Base-by-base conservation (phyloP, 768 basidiomycete species). In the Amanita subjunquillea region DNA sequence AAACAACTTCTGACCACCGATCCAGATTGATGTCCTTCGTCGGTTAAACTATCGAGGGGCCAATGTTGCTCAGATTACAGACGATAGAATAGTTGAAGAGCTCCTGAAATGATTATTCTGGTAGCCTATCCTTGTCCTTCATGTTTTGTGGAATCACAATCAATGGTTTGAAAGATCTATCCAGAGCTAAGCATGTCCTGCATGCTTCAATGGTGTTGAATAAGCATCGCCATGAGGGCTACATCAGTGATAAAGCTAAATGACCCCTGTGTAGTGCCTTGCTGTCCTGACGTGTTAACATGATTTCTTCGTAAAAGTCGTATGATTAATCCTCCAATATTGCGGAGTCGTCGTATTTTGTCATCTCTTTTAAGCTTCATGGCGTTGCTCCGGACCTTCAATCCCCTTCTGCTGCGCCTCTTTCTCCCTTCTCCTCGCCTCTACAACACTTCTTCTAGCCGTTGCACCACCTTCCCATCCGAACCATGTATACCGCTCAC, bases 21-120 rank as follows among this genome's bases (percentile, higher is more conserved):
- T 53, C 43, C 29, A 93, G 90, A 89, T 94, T 55, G 91, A 92
- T 62, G 87, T 85, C n/a, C 76, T 95, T 55, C 79, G 86, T 58
- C 75, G 89, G 60, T 63, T 94, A 63, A 94, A 95, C 65, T 95
- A 95, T 69, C 82, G 91, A 25, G 78, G 92, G 23, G 70, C 79
- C 15, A 93, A 92, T 63, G 82, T 86, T 43, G 74, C 82, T 12
- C 83, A 86, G 66, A 87, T 91, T 65, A 67, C 79, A 39, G 89
- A 91, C 60, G 91, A 93, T 62, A 78, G 83, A 63, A 74, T 93
- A 39, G 85, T 94, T 23, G 88, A 93, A 67, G 89, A 91, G 69
- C 73, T 93, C 56, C 71, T 94, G 69, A 87, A 86, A 63, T 72
- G 63, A 66, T 53, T 51, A 48, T 15, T 29, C 6, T 22, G 20